Evolutionary conservation across 2,329 filamentous ascomycete genomes (phyloP).

Genomic region (Whalleya microplaca): DNA sequence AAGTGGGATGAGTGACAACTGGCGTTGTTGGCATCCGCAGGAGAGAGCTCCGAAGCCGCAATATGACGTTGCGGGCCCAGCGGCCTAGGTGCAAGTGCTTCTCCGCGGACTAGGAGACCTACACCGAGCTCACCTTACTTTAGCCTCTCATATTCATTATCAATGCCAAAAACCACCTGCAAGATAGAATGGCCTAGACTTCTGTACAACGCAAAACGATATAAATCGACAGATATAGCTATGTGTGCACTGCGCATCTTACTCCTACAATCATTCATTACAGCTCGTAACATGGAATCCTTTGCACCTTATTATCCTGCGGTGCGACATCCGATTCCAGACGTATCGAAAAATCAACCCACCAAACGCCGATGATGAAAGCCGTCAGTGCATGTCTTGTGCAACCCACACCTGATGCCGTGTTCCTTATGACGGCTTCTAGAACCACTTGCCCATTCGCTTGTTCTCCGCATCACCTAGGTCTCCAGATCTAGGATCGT

Average conservation of each 20-base stretch:
- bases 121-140: background rate
- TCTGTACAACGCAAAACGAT: too few relatives aligned
- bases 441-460: slow-evolving; percentile 21
- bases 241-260: background rate
- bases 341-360: background rate
- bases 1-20: background rate
- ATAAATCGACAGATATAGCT: background rate
- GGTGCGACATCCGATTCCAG: background rate
- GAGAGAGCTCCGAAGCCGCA: slow-evolving; percentile 7
- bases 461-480: background rate
- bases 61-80: slow-evolving; percentile 18
- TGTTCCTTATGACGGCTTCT: background rate
- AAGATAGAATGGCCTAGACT: too few relatives aligned
- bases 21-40: slow-evolving; percentile 6
- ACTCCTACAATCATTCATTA: background rate
- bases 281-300: background rate
- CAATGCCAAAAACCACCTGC: too few relatives aligned
- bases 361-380: too few relatives aligned
- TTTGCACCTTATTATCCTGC: background rate
- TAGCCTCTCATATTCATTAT: background rate
- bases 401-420: too few relatives aligned
- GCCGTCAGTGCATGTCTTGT: too few relatives aligned
- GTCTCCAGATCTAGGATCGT: background rate
- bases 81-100: slow-evolving; percentile 6
- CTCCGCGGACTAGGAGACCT: slow-evolving; percentile 16